phyloP scores from a whole-genome alignment of 2,329 filamentous ascomycete species.

The Lithohypha guttulata region DNA sequence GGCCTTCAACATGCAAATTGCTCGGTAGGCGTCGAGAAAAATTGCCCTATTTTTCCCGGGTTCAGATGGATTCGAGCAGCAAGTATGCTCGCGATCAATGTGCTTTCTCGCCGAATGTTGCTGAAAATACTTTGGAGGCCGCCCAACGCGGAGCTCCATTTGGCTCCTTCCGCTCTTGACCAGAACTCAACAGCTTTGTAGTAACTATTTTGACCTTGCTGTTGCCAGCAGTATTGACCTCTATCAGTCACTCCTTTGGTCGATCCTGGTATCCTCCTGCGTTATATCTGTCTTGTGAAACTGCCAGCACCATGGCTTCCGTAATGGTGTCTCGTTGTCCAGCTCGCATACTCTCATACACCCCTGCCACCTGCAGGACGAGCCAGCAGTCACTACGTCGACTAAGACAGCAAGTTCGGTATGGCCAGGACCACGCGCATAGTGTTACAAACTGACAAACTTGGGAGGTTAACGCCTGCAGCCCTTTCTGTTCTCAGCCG shows the following conservation, averaged over 20 bases:
- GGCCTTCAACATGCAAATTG: no score
- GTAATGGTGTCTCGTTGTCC: constrained; percentile 36
- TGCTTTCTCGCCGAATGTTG: no score
- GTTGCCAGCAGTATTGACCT: constrained; percentile 5
- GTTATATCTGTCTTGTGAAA: no score
- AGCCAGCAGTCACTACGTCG: constrained; percentile 36
- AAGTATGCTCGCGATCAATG: no score
- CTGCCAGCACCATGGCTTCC: constrained; percentile 50
- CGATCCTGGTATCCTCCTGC: no score
- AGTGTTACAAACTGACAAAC: constrained; percentile 9
- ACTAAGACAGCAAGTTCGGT: constrained; percentile 34
- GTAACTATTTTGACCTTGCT: not conserved
- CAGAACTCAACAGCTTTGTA: constrained; percentile 9
- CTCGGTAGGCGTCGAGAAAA: no score
- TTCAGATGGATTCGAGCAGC: no score
- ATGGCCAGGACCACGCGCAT: constrained; percentile 16
- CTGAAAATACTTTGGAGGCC: no score
- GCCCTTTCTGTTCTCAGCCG: constrained; percentile 50
- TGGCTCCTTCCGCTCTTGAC: constrained; percentile 5
- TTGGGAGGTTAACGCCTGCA: constrained; percentile 27
- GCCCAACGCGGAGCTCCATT: constrained; percentile 9
- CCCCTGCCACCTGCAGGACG: constrained; percentile 29
- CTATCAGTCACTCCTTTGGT: constrained; percentile 18
- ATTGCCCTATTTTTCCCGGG: no score
- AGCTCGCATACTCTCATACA: constrained; percentile 34